Evolutionary conservation across 768 basidiomycete genomes (phyloP), one percentile per base, ranked within the genome.

Genomic region (Mycena floridula): DNA sequence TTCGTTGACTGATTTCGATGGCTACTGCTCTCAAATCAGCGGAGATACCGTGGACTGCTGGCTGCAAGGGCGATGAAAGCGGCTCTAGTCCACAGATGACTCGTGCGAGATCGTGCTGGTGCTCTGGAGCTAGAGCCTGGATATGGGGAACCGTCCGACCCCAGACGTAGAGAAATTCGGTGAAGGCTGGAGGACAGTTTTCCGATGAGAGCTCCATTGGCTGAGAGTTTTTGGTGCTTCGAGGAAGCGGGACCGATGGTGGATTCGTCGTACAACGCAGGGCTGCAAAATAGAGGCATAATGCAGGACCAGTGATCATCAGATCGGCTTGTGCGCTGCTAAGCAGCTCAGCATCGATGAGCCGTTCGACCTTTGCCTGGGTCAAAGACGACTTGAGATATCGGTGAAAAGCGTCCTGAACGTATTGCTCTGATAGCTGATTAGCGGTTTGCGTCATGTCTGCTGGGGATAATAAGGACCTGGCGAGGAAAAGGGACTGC

Each of bases 291-390:
- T 87, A 92, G 0, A 93, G 72, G 49, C 85, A 88, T 12, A 93
- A 67, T 0, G 89, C 86, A 12, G 89, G 89, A 81, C 89, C 89
- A 57, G 85, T 82, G 47, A 92, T 84, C 88, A 91, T 91, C 24
- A 92, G 62, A 69, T 92, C 89, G 0, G 72, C 77, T 63, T 89
- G 85, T 9, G 87, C 90, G 37, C 81, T 83, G 26, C 81, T 82
- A 5, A 92, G 67, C 1, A 88, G 60, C 32, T 88, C 81, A 6
- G 76, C 76, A 55, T 87, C 85, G 25, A 93, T 66, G 2, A 93
- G 68, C 3, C 69, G 65, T 60, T 93, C 90, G 0, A 72, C 75
- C 55, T 87, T 89, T 0, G 89, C 90, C 54, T 83, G 81, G 0
- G 85, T 73, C 9, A 92, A 65, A 0, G 87, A 87, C 1, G 82